Evolutionary conservation across 305 asterid genomes (phyloP).

Genomic region (Fraxinus baroniana): DNA sequence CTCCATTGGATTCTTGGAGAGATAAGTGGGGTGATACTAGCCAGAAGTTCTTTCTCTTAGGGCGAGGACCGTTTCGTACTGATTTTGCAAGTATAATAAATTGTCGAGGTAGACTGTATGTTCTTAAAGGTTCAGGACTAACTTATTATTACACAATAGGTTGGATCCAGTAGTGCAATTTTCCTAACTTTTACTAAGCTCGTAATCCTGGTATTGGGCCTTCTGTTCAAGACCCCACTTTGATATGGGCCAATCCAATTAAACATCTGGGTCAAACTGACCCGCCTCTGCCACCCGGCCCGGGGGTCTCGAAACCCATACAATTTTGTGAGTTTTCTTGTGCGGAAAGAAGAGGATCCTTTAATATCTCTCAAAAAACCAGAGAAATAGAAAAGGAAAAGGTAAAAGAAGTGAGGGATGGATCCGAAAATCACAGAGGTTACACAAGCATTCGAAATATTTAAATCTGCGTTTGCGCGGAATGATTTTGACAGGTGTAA

Average conservation of each 20-base stretch:
- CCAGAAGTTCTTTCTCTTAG: background rate
- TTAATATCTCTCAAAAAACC: background rate
- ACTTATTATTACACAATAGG: no score
- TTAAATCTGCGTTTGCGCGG: slow-evolving; percentile 64
- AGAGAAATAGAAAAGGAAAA: background rate
- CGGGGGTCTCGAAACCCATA: background rate
- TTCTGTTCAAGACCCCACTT: background rate
- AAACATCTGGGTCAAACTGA: background rate
- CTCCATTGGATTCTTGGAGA: background rate
- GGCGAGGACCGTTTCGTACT: no score
- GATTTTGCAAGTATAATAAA: no score
- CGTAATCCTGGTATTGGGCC: background rate
- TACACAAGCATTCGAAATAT: slow-evolving; percentile 64
- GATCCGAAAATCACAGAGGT: slow-evolving; percentile 69
- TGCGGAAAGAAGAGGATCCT: slow-evolving; percentile 39
- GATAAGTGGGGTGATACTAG: background rate
- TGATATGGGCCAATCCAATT: background rate
- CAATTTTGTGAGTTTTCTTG: slow-evolving; percentile 37
- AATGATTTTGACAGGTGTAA: slow-evolving; percentile 72
- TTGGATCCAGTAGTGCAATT: no score
- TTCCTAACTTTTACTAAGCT: background rate
- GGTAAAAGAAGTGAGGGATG: slow-evolving; percentile 36
- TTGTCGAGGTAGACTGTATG: no score
- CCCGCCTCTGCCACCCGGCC: background rate
- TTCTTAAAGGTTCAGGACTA: no score